These are phyloP conservation scores for Fraxinus cuspidata DNA, from an alignment of 257 asterid species.

Conservation along the genomic window DNA sequence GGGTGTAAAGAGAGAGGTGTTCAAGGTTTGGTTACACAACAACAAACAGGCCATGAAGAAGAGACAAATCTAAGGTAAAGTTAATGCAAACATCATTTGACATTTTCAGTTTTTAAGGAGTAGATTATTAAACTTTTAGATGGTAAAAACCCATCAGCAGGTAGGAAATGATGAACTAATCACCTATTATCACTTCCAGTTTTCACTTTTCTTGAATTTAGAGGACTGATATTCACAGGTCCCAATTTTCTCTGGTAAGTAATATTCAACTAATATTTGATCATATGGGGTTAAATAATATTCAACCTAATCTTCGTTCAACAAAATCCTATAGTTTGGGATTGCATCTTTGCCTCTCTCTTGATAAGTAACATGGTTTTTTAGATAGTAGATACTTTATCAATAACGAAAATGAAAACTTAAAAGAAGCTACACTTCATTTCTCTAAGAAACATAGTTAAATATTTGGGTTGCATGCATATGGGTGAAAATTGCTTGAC, in stretches of 20 bases:
- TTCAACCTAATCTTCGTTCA: background rate
- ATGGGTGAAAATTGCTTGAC: background rate
- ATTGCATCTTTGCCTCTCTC: background rate
- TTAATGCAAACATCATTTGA: background rate
- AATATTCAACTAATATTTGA: background rate
- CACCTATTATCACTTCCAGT: background rate
- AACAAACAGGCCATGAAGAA: constrained; percentile 74
- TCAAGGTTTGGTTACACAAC: constrained; percentile 91
- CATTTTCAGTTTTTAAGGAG: background rate
- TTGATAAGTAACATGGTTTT: too few relatives aligned
- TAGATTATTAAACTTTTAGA: background rate
- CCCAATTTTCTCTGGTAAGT: constrained; percentile 3
- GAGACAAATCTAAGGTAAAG: constrained; percentile 35
- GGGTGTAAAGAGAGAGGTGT: constrained; percentile 64
- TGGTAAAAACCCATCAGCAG: background rate
- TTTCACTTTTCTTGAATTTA: background rate
- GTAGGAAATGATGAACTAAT: background rate
- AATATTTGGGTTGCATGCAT: background rate
- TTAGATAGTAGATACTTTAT: too few relatives aligned
- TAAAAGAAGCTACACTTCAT: background rate
- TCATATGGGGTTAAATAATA: too few relatives aligned
- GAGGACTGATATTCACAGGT: background rate
- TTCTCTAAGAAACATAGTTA: background rate
- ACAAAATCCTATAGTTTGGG: background rate
- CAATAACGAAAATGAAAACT: too few relatives aligned